A percentile compares a stretch with the other conserved stretches of the same genome.
These are phyloP conservation scores for Scedosporium boydii DNA, from an alignment of 2,329 filamentous ascomycete species.

Conservation along the genomic window DNA sequence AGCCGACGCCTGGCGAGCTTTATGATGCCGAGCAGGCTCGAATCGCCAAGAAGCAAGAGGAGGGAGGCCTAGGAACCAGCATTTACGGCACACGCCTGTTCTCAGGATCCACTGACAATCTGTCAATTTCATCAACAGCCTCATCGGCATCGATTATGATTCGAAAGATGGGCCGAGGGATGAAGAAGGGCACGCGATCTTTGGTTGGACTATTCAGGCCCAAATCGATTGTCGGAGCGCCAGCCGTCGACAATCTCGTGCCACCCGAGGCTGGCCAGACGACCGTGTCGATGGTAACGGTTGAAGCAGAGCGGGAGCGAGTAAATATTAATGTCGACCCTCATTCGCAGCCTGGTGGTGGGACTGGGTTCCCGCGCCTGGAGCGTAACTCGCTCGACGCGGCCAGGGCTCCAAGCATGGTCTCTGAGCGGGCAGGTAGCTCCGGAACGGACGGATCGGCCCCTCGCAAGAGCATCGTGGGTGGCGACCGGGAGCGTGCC, in stretches of 20 bases:
- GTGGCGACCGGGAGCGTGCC: slow-evolving; percentile 79
- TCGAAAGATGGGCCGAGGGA: slow-evolving; percentile 96
- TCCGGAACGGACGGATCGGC: slow-evolving; percentile 51
- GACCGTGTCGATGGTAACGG: slow-evolving; percentile 91
- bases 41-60: slow-evolving; percentile 89
- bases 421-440: slow-evolving; percentile 42
- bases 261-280: slow-evolving; percentile 59
- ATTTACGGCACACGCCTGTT: slow-evolving; percentile 90
- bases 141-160: slow-evolving; percentile 91
- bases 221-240: slow-evolving; percentile 77
- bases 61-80: slow-evolving; percentile 78
- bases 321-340: slow-evolving; percentile 69
- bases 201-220: slow-evolving; percentile 91
- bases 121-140: slow-evolving; percentile 83
- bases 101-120: slow-evolving; percentile 83
- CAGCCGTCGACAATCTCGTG: slow-evolving; percentile 57
- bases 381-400: slow-evolving; percentile 76
- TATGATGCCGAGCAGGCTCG: slow-evolving; percentile 82
- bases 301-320: slow-evolving; percentile 81
- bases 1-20: slow-evolving; percentile 51
- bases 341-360: slow-evolving; percentile 51
- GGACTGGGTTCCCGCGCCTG: slow-evolving; percentile 73
- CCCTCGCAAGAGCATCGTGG: slow-evolving; percentile 78
- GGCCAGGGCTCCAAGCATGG: slow-evolving; percentile 32
- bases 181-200: slow-evolving; percentile 88